Conservation (phyloP, 805 yeast genomes). For the Saccharomyces kudriavzevii region DNA sequence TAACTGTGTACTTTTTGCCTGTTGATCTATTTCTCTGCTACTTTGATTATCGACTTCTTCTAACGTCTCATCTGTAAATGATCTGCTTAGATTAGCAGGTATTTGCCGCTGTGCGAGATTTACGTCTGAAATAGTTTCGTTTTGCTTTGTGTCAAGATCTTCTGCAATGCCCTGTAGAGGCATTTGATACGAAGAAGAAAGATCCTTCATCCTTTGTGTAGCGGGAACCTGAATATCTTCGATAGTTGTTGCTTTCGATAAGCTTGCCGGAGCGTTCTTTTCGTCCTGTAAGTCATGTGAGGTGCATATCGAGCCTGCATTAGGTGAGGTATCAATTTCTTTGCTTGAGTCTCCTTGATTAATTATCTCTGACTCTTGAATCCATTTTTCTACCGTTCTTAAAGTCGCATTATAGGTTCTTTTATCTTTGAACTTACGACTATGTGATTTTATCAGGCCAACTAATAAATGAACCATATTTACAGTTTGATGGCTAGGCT, state of each 20-base stretch:
- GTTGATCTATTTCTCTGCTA: neutral
- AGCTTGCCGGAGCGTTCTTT: neutral
- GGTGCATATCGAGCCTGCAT: neutral
- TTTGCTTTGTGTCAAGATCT: neutral
- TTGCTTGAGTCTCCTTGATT: neutral
- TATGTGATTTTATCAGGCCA: neutral
- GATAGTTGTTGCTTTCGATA: neutral
- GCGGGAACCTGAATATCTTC: constrained; percentile 10
- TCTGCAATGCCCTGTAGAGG: neutral
- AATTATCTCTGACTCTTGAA: neutral
- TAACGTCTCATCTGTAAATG: neutral
- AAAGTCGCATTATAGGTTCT: neutral
- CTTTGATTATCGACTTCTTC: neutral
- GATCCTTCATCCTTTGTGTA: constrained; percentile 4
- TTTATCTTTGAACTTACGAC: neutral
- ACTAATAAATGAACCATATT: neutral
- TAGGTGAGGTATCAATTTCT: too few species aligned
- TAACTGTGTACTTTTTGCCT: neutral
- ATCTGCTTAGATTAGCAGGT: neutral
- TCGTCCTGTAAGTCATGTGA: neutral
- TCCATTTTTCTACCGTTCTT: neutral
- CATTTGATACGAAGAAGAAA: neutral
- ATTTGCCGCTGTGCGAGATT: neutral
- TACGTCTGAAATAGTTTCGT: neutral
- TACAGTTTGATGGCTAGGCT: neutral